A percentile compares a stretch with the other conserved stretches of the same genome.
phyloP scores from a whole-genome alignment of 495 filamentous ascomycete species.

The Cairneyella variabilis region DNA sequence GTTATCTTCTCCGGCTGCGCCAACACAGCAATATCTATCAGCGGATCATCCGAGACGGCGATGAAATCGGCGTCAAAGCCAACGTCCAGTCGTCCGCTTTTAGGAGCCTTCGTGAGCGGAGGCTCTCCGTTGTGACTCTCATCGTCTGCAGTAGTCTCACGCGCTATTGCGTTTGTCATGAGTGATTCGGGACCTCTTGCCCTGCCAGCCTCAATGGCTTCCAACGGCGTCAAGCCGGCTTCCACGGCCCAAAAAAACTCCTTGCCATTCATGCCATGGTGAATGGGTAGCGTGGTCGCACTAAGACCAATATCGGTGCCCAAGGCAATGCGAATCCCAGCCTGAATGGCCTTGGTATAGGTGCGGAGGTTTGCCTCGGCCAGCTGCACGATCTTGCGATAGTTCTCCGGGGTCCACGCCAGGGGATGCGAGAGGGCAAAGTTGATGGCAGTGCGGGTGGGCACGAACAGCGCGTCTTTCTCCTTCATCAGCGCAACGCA shows the following conservation, averaged over 20 bases:
- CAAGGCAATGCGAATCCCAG: constrained; percentile 32
- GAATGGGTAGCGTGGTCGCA: background rate
- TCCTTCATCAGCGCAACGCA: constrained; percentile 29
- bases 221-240: constrained; percentile 37
- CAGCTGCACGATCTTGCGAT: constrained; percentile 27
- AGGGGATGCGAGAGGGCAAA: constrained; percentile 16
- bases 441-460: constrained; percentile 21
- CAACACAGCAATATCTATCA: constrained; percentile 33
- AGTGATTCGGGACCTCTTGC: constrained; percentile 34
- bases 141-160: no score
- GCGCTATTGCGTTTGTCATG: constrained; percentile 16
- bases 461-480: constrained; percentile 28
- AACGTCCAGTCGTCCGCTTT: constrained; percentile 30
- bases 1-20: constrained; percentile 29
- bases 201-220: constrained; percentile 40
- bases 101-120: constrained; percentile 34
- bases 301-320: constrained; percentile 26
- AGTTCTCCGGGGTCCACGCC: constrained; percentile 10
- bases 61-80: constrained; percentile 38
- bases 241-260: constrained; percentile 38
- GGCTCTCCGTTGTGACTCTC: no score
- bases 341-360: constrained; percentile 27
- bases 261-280: constrained; percentile 35
- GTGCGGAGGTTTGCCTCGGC: constrained; percentile 18
- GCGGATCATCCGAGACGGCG: constrained; percentile 29